phyloP scores from a whole-genome alignment of 192 early-diverging fungal genomes.

The Coemansia sp. region DNA sequence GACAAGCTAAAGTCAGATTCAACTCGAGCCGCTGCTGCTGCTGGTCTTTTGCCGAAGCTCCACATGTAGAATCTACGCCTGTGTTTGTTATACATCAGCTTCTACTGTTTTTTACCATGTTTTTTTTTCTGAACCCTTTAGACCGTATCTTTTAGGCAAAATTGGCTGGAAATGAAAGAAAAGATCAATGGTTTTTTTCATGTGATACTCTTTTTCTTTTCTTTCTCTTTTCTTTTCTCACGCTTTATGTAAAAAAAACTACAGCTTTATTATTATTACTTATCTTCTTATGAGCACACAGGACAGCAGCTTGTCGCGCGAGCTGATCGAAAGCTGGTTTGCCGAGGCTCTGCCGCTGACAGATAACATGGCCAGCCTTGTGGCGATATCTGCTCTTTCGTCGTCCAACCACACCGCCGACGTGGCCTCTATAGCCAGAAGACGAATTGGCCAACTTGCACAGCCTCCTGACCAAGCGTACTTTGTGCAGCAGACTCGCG shows the following conservation, averaged over 20 bases:
- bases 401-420: conserved; percentile 21
- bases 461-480: conserved; percentile 9
- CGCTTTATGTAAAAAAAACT: no score
- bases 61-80: background rate
- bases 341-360: conserved; percentile 16
- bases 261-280: no score
- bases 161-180: background rate
- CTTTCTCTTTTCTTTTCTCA: background rate
- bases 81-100: no score
- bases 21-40: background rate
- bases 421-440: conserved; percentile 7
- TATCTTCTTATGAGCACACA: background rate
- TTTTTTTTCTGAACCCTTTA: no score
- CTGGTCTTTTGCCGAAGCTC: conserved; percentile 4
- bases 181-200: background rate
- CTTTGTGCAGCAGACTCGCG: conserved; percentile 36
- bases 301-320: background rate
- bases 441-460: conserved; percentile 18
- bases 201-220: background rate
- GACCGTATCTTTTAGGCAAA: background rate
- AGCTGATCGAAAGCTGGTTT: conserved; percentile 17
- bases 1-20: conserved; percentile 21
- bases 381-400: conserved; percentile 33
- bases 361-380: conserved; percentile 14
- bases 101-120: background rate